Evolutionary conservation across 2,329 filamentous ascomycete genomes (phyloP).

Genomic region (Penicillium brevicompactum): DNA sequence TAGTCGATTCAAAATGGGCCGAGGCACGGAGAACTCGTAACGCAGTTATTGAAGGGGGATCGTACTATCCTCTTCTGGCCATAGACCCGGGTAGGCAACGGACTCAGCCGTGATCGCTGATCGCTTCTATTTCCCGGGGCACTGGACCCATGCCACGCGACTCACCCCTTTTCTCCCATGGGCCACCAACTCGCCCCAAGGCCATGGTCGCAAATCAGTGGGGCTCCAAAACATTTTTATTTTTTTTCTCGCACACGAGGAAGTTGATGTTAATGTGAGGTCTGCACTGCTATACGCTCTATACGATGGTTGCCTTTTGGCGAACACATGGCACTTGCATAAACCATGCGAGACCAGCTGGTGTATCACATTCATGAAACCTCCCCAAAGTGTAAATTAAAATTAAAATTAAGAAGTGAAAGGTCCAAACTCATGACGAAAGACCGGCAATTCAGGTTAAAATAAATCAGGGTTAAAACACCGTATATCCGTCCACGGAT

Average conservation of each 20-base stretch:
- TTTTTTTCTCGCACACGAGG: conserved; percentile 1
- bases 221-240: background rate
- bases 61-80: conserved; percentile 10
- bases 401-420: conserved; percentile 11
- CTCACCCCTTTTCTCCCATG: conserved; percentile 10
- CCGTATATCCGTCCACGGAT: background rate
- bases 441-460: background rate
- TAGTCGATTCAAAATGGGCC: conserved; percentile 3
- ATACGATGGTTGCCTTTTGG: conserved; percentile 14
- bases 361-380: conserved; percentile 10
- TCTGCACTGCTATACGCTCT: background rate
- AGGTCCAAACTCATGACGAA: background rate
- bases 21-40: background rate
- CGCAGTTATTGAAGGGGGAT: background rate
- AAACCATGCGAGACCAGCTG: conserved; percentile 8
- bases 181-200: background rate
- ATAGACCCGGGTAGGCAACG: conserved; percentile 13
- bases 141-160: conserved; percentile 13
- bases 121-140: conserved; percentile 10
- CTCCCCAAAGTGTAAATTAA: conserved; percentile 1
- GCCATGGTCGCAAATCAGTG: conserved; percentile 10
- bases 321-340: conserved; percentile 28
- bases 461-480: background rate
- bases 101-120: conserved; percentile 16
- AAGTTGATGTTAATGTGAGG: conserved; percentile 1